Base-by-base conservation (phyloP, 2,329 filamentous ascomycete species). In the Incumbomyces delicatus region DNA sequence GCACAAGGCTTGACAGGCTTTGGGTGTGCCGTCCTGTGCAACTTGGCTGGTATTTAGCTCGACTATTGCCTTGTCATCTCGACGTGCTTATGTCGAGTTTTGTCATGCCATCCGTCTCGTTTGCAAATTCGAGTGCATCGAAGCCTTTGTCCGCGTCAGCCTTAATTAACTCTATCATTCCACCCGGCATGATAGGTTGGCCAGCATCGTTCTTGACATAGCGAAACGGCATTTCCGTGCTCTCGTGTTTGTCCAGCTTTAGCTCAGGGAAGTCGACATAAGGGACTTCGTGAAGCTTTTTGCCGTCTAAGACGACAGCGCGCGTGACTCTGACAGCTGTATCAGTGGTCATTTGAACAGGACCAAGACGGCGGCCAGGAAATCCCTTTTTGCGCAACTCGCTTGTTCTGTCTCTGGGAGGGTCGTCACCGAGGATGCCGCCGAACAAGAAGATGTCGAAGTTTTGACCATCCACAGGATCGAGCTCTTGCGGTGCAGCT, bases 291-390 rank as follows among this genome's bases (percentile, higher is more conserved):
- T 85, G 79, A 39, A 98, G 71, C 0, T 85, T 76, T 32, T 83
- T 77, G 70, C 84, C 84, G 54, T 89, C 79, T 60, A 94, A 85
- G 10, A 89, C 81, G 5, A 96, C 85, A 57, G 94, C 83, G 54
- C 92, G 79, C 29, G 92, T 96, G 37, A 95, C 90, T 55, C 92
- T 78, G 42, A 95, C 92, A 3, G 92, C 92, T 16, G 92, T 98
- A 64, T 98, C 92, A 3, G 92, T 98, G 2, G 92, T 96, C 90
- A 98, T 95, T 67, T 98, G 92, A 58, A 89, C 83, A 6, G 90
- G 87, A 0, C 92, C 92, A 27, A 98, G 73, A 48, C 92, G 77
- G 44, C 92, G 81, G 48, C 90, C 88, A 48, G 82, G 74, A 59
- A 94, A 98, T 2, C 92, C 92, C 63, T 96, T 95, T 66, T 87